Evolutionary conservation across 1,284 basidiomycete species (phyloP), one percentile per base, ranked within the genome.

Genomic region (Malassezia sympodialis): DNA sequence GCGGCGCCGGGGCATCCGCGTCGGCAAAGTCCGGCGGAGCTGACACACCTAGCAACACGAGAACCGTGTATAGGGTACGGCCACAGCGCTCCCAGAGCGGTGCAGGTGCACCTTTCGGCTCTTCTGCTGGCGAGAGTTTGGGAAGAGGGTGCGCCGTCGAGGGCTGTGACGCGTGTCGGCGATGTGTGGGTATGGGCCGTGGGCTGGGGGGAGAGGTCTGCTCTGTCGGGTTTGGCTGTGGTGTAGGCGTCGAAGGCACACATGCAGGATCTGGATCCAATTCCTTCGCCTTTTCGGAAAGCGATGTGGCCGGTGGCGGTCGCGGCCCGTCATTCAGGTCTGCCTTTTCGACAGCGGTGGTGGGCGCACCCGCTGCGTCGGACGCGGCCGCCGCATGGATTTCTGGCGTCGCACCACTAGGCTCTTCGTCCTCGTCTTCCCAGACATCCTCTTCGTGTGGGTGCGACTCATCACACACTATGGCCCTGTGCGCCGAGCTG

Each of bases 341-440:
- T 11, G 28, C 2, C 28, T 30, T 30, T 2, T 30, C 28, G 26
- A 8, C 4, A 30, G 28, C 28, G 28, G 4, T n/a, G 32, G 32
- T 8, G 2, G 32, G 32, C 32, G 32, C 2, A 7, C 32, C 32
- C 4, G 4, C 8, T 8, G 32, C 4, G 8, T 34, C 32, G n/a
- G 32, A 5, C 4, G 8, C 32, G 32, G 5, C 32, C 14, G 32
- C 1, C n/a, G 8, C 8, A n/a, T 11, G 15, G 15, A 5, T 8
- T 11, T 34, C 32, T 12, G n/a, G 15, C 8, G 14, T 11, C 32
- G 32, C 14, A 8, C 14, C n/a, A n/a, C n/a, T n/a, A 15, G 11
- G 14, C 2, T 24, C 32, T 5, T 31, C 48, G 2, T 47, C 49
- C 26, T 56, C 53, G 32, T 56, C 53, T 34, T 50, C 53, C 53